These are phyloP conservation scores for Backusella australiensis DNA, from an alignment of 192 early-diverging fungal genomes.

Conservation along the genomic window DNA sequence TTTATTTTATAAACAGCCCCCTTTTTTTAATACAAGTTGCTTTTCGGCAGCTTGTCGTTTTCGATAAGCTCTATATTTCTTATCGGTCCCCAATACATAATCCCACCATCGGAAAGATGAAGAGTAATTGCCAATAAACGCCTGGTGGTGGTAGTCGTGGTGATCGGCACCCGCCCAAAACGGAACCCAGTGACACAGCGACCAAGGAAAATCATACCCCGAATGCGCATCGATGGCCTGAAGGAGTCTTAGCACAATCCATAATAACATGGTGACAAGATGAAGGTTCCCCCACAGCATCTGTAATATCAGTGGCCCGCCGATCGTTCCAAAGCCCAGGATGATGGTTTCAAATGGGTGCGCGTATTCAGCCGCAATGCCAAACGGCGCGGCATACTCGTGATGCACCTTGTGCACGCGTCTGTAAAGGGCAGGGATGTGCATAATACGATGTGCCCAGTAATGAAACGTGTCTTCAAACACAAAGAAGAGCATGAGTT, in stretches of 20 bases:
- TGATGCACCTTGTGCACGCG: constrained; percentile 95
- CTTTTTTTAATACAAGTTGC: too few species aligned
- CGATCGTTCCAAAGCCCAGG: constrained; percentile 83
- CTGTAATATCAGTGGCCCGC: constrained; percentile 59
- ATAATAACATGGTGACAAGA: constrained; percentile 77
- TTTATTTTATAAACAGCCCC: too few species aligned
- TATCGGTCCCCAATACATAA: constrained; percentile 81
- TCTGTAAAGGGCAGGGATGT: constrained; percentile 86
- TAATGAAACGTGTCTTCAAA: constrained; percentile 91
- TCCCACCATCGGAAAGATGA: constrained; percentile 92
- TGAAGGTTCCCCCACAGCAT: constrained; percentile 67
- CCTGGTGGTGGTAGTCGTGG: constrained; percentile 93
- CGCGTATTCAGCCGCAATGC: constrained; percentile 85
- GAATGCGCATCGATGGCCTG: constrained; percentile 89
- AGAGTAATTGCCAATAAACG: constrained; percentile 79
- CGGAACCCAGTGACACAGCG: constrained; percentile 77
- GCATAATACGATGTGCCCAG: constrained; percentile 84
- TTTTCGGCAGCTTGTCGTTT: too few species aligned
- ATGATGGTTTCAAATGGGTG: constrained; percentile 85
- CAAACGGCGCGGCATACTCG: constrained; percentile 88
- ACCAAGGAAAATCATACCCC: constrained; percentile 97
- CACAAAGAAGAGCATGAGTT: constrained; percentile 76
- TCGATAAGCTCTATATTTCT: not conserved
- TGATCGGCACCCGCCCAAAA: constrained; percentile 92
- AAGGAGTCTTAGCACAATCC: constrained; percentile 79